Conservation (phyloP, 768 basidiomycete species). For the Lactarius evosmus region DNA sequence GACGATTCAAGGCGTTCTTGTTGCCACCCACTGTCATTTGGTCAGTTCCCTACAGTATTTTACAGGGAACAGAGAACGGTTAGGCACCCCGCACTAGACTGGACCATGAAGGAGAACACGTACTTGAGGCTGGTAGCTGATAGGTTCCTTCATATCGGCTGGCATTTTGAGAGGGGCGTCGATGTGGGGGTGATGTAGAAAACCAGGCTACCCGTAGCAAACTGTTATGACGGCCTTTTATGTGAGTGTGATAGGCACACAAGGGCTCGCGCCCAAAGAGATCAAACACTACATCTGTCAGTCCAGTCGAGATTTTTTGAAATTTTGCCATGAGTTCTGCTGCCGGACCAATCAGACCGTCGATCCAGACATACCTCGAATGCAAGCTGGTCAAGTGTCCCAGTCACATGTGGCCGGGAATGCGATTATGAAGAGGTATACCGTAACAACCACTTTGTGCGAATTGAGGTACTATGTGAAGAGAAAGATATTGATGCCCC, state of each 20-base stretch:
- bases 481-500: too few species aligned
- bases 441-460: too few species aligned
- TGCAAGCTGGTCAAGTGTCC: too few species aligned
- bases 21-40: slow-evolving; percentile 22
- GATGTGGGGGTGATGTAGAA: slow-evolving; percentile 18
- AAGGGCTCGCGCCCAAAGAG: not conserved
- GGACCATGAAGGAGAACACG: not conserved
- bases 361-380: too few species aligned
- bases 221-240: not conserved
- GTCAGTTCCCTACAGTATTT: not conserved
- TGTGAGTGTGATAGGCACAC: not conserved
- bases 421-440: too few species aligned
- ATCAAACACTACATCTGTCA: slow-evolving; percentile 14
- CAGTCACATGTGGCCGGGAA: too few species aligned
- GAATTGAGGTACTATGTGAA: too few species aligned
- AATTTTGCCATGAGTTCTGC: too few species aligned
- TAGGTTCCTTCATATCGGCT: not conserved
- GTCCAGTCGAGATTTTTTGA: too few species aligned
- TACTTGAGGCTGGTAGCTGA: not conserved
- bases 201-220: too few species aligned
- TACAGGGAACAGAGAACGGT: not conserved
- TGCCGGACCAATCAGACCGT: too few species aligned
- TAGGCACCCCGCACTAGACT: not conserved
- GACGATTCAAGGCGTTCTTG: slow-evolving; percentile 30
- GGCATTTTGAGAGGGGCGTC: slow-evolving; percentile 17